phyloP scores from a whole-genome alignment of 352 stramenopile species.

The Thalassiosira exigua region DNA sequence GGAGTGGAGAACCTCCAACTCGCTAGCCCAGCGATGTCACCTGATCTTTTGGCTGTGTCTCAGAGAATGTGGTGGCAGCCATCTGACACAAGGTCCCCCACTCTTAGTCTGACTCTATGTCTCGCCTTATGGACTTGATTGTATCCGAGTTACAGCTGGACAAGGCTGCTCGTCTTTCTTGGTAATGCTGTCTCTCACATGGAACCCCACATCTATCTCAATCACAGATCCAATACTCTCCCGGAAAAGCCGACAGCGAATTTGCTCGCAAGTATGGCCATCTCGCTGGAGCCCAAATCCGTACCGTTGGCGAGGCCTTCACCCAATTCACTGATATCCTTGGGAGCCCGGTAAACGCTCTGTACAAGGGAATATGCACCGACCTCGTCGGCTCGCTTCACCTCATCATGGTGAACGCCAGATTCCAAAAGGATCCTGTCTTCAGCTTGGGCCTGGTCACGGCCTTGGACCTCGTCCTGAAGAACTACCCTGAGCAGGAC shows the following conservation, averaged over 20 bases:
- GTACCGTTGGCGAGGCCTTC: constrained; percentile 81
- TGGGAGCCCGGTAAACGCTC: constrained; percentile 76
- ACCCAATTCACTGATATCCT: constrained; percentile 74
- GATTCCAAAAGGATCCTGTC: constrained; percentile 74
- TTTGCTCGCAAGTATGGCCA: constrained; percentile 78
- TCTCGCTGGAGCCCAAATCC: constrained; percentile 69
- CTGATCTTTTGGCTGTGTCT: too few species aligned
- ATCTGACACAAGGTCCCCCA: too few species aligned
- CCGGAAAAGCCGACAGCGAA: constrained; percentile 75
- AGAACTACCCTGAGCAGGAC: constrained; percentile 84
- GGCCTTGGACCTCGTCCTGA: constrained; percentile 73
- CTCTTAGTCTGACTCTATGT: too few species aligned
- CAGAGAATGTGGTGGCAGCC: too few species aligned
- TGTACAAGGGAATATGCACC: constrained; percentile 84
- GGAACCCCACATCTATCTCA: neutral
- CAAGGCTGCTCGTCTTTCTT: neutral
- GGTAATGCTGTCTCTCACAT: neutral
- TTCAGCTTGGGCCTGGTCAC: constrained; percentile 77
- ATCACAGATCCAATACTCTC: constrained; percentile 68
- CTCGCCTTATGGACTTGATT: too few species aligned
- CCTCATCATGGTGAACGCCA: constrained; percentile 81
- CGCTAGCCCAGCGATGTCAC: too few species aligned
- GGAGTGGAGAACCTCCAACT: too few species aligned
- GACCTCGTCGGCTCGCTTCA: constrained; percentile 84
- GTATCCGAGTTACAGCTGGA: neutral